These are phyloP conservation scores for Arthrobotrys conoides DNA, from an alignment of 2,329 filamentous ascomycete species.

Conservation along the genomic window DNA sequence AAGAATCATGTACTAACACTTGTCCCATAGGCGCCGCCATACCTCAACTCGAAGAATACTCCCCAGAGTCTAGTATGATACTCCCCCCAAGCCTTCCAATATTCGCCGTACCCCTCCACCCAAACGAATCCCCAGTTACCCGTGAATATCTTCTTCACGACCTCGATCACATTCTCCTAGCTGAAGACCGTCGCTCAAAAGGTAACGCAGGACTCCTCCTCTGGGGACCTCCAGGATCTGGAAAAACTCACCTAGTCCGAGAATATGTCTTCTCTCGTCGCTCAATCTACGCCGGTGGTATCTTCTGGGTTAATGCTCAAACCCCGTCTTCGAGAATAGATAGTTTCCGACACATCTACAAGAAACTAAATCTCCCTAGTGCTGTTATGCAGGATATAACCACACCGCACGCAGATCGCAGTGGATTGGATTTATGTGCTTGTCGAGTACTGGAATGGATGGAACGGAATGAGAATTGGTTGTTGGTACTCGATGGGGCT, in stretches of 20 bases:
- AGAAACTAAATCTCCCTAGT: slow-evolving; percentile 57
- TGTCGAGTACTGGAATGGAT: slow-evolving; percentile 75
- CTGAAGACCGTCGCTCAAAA: slow-evolving; percentile 71
- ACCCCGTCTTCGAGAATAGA: slow-evolving; percentile 41
- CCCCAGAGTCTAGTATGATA: slow-evolving; percentile 44
- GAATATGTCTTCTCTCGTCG: slow-evolving; percentile 73
- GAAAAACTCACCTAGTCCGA: slow-evolving; percentile 78
- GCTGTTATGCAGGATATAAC: slow-evolving; percentile 77
- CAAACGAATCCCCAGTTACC: slow-evolving; percentile 75
- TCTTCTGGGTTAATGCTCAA: slow-evolving; percentile 79
- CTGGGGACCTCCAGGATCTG: slow-evolving; percentile 76
- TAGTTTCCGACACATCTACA: slow-evolving; percentile 60
- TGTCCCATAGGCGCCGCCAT: slow-evolving; percentile 25
- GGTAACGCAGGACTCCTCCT: slow-evolving; percentile 77
- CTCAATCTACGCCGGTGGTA: slow-evolving; percentile 75
- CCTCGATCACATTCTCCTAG: slow-evolving; percentile 74
- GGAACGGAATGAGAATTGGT: slow-evolving; percentile 75
- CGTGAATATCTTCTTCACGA: slow-evolving; percentile 73
- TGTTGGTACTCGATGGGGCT: slow-evolving; percentile 78
- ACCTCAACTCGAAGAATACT: slow-evolving; percentile 28
- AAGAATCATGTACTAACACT: slow-evolving; percentile 9
- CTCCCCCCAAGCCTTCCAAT: slow-evolving; percentile 51
- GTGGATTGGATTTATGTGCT: slow-evolving; percentile 69
- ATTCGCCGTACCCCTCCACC: slow-evolving; percentile 60
- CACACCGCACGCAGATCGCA: slow-evolving; percentile 71